Evolutionary conservation across 768 basidiomycete genomes (phyloP), one percentile per base, ranked within the genome.

Genomic region (Chiua virens): DNA sequence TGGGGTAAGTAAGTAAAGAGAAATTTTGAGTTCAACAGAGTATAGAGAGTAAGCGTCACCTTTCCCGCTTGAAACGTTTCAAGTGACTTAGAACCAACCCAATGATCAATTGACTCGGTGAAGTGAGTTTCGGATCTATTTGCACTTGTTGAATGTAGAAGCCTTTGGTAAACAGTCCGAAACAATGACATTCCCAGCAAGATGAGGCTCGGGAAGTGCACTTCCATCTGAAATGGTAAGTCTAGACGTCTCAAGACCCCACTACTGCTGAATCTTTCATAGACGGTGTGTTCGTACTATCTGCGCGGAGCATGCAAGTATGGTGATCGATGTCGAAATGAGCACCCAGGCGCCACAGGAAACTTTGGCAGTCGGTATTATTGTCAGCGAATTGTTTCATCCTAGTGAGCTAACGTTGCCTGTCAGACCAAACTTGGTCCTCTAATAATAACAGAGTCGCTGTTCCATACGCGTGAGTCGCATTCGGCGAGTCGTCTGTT

Each of bases 301-400:
- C 62, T 85, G 38, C 78, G 80, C 15, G 88, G 87, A 8, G 59
- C 70, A 32, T 89, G 88, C 71, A 80, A 73, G 58, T 90, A 84
- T 58, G 88, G 88, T 4, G 69, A 74, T 44, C 70, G 67, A 32
- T 90, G 88, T 64, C 76, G 79, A 56, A 82, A 86, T 57, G 84
- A 87, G 55, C 87, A 89, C 63, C 83, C 78, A 30, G 59, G 45
- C 45, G 53, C 78, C 48, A 28, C 60, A 45, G 51, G 55, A 51
- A 71, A 65, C 8, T 85, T 83, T 66, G 77, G 78, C 42, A 79
- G 83, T 86, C 54, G 57, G 81, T 78, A 63, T 52, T 6, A 8
- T 34, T 34, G 56, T 49, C 30, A 30, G 14, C 17, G 22, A 38
- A 21, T 50, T 42, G 36, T 21, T 45, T 45, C 50, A 50, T 60